Evolutionary conservation across 225 moss, liverwort and hornwort genomes (phyloP).

Genomic region (Marchantia polymorpha): DNA sequence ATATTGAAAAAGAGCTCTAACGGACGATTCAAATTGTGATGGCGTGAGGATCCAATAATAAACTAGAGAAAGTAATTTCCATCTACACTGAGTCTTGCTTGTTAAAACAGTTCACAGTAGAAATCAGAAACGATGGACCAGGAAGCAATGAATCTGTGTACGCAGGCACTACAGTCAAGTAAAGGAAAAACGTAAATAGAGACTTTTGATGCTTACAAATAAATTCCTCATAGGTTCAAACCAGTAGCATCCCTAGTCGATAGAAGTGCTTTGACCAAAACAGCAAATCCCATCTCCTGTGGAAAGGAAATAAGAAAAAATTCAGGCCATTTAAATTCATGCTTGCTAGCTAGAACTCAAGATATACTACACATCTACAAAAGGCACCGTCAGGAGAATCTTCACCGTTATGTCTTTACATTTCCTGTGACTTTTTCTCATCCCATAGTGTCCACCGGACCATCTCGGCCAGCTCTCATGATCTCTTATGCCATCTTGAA

Average conservation of each 20-base stretch:
- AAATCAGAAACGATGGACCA: too few relatives aligned
- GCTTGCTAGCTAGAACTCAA: neutral
- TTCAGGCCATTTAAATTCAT: neutral
- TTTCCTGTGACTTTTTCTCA: slow-evolving; percentile 47
- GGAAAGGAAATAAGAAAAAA: neutral
- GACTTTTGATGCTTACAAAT: too few relatives aligned
- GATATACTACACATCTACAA: neutral
- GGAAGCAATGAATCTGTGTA: too few relatives aligned
- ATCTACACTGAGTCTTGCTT: too few relatives aligned
- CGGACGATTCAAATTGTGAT: too few relatives aligned
- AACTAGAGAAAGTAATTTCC: too few relatives aligned
- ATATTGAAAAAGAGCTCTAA: too few relatives aligned
- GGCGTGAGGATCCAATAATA: too few relatives aligned
- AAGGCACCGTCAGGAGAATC: neutral
- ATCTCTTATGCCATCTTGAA: slow-evolving; percentile 38
- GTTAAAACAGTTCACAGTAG: too few relatives aligned
- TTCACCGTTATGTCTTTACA: slow-evolving; percentile 14
- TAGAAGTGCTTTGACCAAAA: slow-evolving; percentile 46
- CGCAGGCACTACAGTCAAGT: too few relatives aligned
- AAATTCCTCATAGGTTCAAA: too few relatives aligned
- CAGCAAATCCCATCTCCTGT: slow-evolving; percentile 48
- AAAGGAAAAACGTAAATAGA: too few relatives aligned
- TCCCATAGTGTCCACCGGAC: slow-evolving; percentile 52
- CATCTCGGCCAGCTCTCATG: slow-evolving; percentile 42
- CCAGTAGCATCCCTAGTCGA: slow-evolving; percentile 11